phyloP scores from a whole-genome alignment of 352 stramenopile genomes.

The Pythium dissimile region DNA sequence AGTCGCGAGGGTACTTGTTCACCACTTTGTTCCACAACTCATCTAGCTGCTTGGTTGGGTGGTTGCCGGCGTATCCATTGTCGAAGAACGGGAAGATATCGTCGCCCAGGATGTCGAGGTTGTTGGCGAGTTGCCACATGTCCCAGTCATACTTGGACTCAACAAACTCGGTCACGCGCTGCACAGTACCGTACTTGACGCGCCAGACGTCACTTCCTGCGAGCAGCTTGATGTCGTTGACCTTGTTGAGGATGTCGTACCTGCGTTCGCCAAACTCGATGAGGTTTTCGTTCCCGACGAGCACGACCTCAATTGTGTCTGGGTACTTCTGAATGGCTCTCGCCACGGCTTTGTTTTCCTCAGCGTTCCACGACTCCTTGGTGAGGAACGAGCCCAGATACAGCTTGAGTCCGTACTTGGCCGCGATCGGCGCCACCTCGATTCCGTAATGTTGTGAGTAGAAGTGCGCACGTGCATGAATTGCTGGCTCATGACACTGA shows the following conservation, averaged over 20 bases:
- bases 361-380: slow-evolving; percentile 29
- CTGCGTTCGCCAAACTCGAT: slow-evolving; percentile 1
- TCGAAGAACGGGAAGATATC: slow-evolving; percentile 37
- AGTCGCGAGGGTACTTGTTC: slow-evolving; percentile 8
- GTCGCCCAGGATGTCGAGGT: slow-evolving; percentile 16
- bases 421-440: slow-evolving; percentile 30
- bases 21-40: slow-evolving; percentile 16
- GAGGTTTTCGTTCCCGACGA: slow-evolving; percentile 48
- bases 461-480: slow-evolving; percentile 52
- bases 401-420: slow-evolving; percentile 40
- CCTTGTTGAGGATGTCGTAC: slow-evolving; percentile 20
- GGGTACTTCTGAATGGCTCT: slow-evolving; percentile 36
- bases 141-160: neutral
- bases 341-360: slow-evolving; percentile 33
- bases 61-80: slow-evolving; percentile 8
- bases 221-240: slow-evolving; percentile 19
- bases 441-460: slow-evolving; percentile 48
- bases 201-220: slow-evolving; percentile 14
- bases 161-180: slow-evolving; percentile 25
- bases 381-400: slow-evolving; percentile 50
- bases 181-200: slow-evolving; percentile 47
- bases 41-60: slow-evolving; percentile 20
- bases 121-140: neutral
- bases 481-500: slow-evolving; percentile 30
- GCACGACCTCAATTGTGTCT: slow-evolving; percentile 31